Percentiles rank a stretch among this genome's conserved stretches.
Conservation (phyloP, 345 rosid genomes). For the Turritis glabra region DNA sequence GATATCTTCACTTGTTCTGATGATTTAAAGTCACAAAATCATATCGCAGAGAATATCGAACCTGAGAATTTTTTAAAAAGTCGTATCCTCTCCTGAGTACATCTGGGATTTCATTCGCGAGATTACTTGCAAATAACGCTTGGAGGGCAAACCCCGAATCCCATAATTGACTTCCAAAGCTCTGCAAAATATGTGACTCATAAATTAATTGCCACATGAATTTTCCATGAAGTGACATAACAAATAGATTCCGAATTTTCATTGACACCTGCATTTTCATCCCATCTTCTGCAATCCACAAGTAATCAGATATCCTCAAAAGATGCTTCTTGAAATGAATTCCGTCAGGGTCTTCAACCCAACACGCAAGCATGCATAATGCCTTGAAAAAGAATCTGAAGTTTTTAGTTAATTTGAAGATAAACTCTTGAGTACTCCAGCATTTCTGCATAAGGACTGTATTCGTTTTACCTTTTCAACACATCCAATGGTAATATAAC, state of each 20-base stretch:
- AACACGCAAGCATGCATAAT: constrained; percentile 72
- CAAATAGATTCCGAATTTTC: not conserved
- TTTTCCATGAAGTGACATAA: not conserved
- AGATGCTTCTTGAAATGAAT: constrained; percentile 75
- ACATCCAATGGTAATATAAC: constrained; percentile 65
- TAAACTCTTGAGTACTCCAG: not conserved
- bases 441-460: not conserved
- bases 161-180: constrained; percentile 85
- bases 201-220: not conserved
- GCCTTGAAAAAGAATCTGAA: not conserved
- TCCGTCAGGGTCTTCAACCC: constrained; percentile 80
- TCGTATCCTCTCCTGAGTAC: constrained; percentile 69
- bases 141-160: constrained; percentile 73
- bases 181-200: constrained; percentile 41
- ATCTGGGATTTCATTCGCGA: constrained; percentile 53
- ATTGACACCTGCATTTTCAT: constrained; percentile 71
- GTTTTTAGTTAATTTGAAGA: constrained; percentile 8
- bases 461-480: constrained; percentile 53
- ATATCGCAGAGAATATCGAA: constrained; percentile 23
- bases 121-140: constrained; percentile 68
- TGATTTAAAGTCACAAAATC: not conserved
- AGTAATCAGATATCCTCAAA: constrained; percentile 67
- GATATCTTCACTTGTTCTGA: constrained; percentile 14
- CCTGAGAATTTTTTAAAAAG: constrained; percentile 80
- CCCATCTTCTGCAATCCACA: constrained; percentile 97